Evolutionary conservation across 306 rosid genomes (phyloP).

Genomic region (Lathyrus sativus): DNA sequence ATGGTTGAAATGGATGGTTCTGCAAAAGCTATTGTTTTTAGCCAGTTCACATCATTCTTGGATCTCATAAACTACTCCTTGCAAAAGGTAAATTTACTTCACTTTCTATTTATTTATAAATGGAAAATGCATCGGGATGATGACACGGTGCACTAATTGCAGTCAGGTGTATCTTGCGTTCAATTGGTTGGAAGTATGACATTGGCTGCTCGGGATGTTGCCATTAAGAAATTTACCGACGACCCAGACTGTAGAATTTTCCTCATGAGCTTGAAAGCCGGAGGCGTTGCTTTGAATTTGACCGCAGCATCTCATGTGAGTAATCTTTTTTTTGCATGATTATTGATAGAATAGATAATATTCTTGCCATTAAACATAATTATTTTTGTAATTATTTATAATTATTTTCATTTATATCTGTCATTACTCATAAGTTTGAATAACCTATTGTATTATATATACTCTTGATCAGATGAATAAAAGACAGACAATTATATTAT

Average conservation of each 20-base stretch:
- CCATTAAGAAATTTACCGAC: constrained; percentile 69
- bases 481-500: too few species aligned
- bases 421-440: too few species aligned
- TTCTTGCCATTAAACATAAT: too few species aligned
- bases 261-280: constrained; percentile 98
- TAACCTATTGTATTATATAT: too few species aligned
- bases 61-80: constrained; percentile 86
- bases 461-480: too few species aligned
- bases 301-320: constrained; percentile 89
- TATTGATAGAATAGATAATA: too few species aligned
- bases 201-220: constrained; percentile 69
- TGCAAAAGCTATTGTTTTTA: constrained; percentile 89
- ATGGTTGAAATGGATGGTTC: constrained; percentile 97
- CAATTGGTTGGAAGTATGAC: constrained; percentile 90
- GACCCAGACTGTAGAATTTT: constrained; percentile 89
- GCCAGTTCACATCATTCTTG: constrained; percentile 96
- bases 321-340: constrained; percentile 30
- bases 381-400: too few species aligned
- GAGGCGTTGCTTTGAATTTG: constrained; percentile 95
- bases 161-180: constrained; percentile 81
- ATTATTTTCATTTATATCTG: too few species aligned
- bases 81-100: constrained; percentile 54
- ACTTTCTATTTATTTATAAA: constrained; percentile 16
- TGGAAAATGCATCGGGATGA: neutral
- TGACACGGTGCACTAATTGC: constrained; percentile 46